Conservation (phyloP, 169 alveolate species). For the Cryptosporidium bovis region DNA sequence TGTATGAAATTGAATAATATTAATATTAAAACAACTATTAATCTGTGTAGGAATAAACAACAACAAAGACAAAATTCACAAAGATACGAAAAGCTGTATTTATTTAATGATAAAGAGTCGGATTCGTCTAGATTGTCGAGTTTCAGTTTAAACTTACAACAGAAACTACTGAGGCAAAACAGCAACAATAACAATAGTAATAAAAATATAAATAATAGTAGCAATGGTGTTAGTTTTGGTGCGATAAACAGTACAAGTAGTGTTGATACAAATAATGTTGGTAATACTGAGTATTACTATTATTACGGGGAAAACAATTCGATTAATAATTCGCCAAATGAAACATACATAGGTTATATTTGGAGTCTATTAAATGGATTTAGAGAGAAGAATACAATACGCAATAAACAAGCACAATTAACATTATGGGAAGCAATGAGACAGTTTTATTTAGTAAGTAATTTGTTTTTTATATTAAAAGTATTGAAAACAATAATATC, state of each 20-base stretch:
- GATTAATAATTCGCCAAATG: background rate
- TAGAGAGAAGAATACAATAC: slow-evolving; percentile 45
- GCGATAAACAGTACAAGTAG: background rate
- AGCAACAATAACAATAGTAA: background rate
- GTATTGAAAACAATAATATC: slow-evolving; percentile 39
- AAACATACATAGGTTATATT: slow-evolving; percentile 22
- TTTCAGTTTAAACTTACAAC: background rate
- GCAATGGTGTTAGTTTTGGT: no score
- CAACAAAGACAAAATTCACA: slow-evolving; percentile 61
- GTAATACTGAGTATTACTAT: no score
- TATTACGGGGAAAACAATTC: no score
- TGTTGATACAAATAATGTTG: background rate
- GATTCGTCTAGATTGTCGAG: background rate
- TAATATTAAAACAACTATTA: background rate
- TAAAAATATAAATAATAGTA: background rate
- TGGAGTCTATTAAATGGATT: slow-evolving; percentile 28
- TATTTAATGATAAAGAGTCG: slow-evolving; percentile 13
- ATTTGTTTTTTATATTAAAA: slow-evolving; percentile 48
- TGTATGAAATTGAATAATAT: background rate
- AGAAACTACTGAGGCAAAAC: no score
- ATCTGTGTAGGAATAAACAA: slow-evolving; percentile 30
- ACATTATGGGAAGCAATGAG: slow-evolving; percentile 61
- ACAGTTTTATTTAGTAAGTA: slow-evolving; percentile 46
- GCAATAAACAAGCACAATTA: slow-evolving; percentile 48
- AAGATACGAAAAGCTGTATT: slow-evolving; percentile 25